A percentile compares a stretch with the other conserved stretches of the same genome.
These are phyloP conservation scores for Aspergillus sp. DNA, from an alignment of 2,329 filamentous ascomycete genomes.

Conservation along the genomic window DNA sequence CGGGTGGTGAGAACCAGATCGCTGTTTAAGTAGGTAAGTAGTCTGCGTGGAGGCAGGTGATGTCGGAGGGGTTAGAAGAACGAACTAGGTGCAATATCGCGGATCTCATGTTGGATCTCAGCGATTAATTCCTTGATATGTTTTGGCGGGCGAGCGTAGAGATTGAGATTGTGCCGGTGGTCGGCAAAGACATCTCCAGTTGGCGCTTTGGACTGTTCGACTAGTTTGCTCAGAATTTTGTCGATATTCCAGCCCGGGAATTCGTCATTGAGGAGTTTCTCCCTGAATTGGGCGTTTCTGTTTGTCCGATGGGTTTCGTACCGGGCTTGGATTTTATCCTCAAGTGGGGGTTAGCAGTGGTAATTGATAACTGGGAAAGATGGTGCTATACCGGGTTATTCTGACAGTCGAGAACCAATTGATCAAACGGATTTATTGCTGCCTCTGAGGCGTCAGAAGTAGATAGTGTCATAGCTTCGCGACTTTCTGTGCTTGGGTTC, in stretches of 20 bases:
- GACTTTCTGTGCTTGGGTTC: background rate
- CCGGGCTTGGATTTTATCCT: slow-evolving; percentile 60
- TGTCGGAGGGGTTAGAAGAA: slow-evolving; percentile 12
- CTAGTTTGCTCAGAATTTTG: slow-evolving; percentile 69
- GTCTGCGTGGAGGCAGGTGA: no score
- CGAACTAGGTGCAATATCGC: slow-evolving; percentile 68
- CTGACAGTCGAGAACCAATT: slow-evolving; percentile 67
- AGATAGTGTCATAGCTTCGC: slow-evolving; percentile 8
- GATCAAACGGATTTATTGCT: slow-evolving; percentile 68
- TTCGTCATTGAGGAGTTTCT: slow-evolving; percentile 66
- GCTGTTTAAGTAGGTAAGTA: slow-evolving; percentile 45
- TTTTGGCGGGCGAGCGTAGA: slow-evolving; percentile 82
- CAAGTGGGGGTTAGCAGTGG: background rate
- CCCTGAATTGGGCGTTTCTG: slow-evolving; percentile 73
- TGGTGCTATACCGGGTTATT: slow-evolving; percentile 59
- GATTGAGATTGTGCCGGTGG: slow-evolving; percentile 75
- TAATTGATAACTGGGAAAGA: background rate
- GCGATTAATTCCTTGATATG: slow-evolving; percentile 67
- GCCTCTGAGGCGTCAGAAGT: background rate
- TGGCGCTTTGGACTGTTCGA: slow-evolving; percentile 32
- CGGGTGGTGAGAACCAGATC: slow-evolving; percentile 81
- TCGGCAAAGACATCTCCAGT: slow-evolving; percentile 68
- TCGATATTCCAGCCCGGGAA: slow-evolving; percentile 76
- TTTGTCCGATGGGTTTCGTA: slow-evolving; percentile 73
- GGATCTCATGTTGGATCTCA: slow-evolving; percentile 67